Evolutionary conservation across 192 early-diverging fungal genomes (phyloP).

Genomic region (Thamnidium elegans): DNA sequence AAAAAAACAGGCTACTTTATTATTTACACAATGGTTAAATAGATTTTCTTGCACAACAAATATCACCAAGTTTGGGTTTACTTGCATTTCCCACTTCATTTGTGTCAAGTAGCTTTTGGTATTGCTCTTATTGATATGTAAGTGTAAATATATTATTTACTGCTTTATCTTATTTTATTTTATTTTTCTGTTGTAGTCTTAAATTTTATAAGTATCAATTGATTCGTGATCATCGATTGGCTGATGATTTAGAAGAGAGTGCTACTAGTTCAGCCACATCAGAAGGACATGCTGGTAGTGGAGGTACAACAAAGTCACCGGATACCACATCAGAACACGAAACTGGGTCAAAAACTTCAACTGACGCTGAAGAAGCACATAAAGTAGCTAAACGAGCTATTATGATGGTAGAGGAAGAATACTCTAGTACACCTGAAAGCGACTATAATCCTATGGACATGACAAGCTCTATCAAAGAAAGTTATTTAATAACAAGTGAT

Average conservation of each 20-base stretch:
- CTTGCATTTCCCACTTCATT: conserved; percentile 45
- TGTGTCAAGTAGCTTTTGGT: conserved; percentile 45
- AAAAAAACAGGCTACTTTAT: neutral
- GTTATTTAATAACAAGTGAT: too few species aligned
- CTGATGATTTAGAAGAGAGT: neutral
- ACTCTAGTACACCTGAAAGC: too few species aligned
- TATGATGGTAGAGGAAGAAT: too few species aligned
- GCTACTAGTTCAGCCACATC: neutral
- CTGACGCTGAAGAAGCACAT: neutral
- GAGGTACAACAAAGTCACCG: neutral
- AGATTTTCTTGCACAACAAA: conserved; percentile 31
- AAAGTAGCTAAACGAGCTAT: too few species aligned
- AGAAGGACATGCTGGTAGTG: neutral
- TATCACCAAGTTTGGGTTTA: conserved; percentile 46
- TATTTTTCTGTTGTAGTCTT: neutral
- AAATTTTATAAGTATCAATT: neutral
- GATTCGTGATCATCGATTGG: neutral
- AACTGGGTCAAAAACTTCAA: neutral
- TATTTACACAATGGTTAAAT: neutral
- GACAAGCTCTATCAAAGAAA: too few species aligned
- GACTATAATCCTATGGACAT: too few species aligned
- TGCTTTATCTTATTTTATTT: neutral
- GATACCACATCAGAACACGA: neutral
- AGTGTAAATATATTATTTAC: neutral
- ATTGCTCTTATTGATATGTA: conserved; percentile 36